Conservation (phyloP, 108 stramenopile species). For the Epipyxis sp. region DNA sequence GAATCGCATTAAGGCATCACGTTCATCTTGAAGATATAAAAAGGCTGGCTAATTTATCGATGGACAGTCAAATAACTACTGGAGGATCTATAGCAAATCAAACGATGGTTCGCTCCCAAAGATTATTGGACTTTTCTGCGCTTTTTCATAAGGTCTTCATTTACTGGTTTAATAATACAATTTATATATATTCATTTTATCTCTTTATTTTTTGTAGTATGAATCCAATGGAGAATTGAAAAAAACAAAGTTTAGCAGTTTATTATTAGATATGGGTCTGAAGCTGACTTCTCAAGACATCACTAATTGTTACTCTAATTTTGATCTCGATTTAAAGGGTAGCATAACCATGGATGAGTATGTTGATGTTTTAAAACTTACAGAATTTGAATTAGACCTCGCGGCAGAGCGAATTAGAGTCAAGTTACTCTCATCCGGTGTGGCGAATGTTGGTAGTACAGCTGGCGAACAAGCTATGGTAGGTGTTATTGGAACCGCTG, state of each 20-base stretch:
- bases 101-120: neutral
- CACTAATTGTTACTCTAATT: neutral
- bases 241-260: neutral
- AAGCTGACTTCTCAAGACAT: neutral
- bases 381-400: constrained; percentile 27
- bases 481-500: neutral
- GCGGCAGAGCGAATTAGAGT: neutral
- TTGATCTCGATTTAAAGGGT: neutral
- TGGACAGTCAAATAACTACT: neutral
- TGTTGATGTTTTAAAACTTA: neutral
- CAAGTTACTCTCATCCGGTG: neutral
- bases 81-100: neutral
- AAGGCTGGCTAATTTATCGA: neutral
- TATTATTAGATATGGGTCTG: constrained; percentile 6
- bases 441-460: neutral
- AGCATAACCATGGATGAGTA: constrained; percentile 12
- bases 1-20: neutral
- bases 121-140: neutral
- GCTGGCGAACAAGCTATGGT: neutral
- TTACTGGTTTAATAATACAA: no score
- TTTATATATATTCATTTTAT: no score
- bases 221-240: neutral
- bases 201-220: no score
- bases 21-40: neutral
- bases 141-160: constrained; percentile 25